Evolutionary conservation across 2,329 filamentous ascomycete species (phyloP).

Genomic region (Bipolaris sorokiniana): DNA sequence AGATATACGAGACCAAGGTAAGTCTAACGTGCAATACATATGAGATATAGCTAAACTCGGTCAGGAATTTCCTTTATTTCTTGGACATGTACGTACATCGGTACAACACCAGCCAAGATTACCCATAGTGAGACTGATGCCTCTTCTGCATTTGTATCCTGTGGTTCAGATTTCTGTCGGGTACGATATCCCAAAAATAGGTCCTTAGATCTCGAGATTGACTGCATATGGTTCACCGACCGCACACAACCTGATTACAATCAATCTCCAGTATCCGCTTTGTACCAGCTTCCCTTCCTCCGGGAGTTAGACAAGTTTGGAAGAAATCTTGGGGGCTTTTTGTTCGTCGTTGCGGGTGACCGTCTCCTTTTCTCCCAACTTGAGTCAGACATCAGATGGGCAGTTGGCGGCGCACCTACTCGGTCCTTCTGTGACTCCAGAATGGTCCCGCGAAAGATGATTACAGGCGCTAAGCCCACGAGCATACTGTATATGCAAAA

Average conservation of each 20-base stretch:
- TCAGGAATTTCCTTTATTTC: conserved; percentile 4
- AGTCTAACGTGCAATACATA: conserved; percentile 3
- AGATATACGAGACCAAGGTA: conserved; percentile 8
- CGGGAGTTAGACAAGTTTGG: conserved; percentile 42
- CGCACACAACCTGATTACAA: conserved; percentile 33
- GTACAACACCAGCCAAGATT: conserved; percentile 36
- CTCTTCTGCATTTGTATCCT: conserved; percentile 46
- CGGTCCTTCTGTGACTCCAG: conserved; percentile 14
- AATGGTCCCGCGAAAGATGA: conserved; percentile 36
- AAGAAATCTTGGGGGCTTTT: conserved; percentile 50
- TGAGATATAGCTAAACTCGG: not conserved
- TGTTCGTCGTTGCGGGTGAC: conserved; percentile 57
- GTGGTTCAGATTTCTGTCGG: conserved; percentile 48
- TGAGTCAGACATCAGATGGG: conserved; percentile 44
- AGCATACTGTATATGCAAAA: conserved; percentile 53
- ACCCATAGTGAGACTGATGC: conserved; percentile 29
- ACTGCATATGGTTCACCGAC: conserved; percentile 49
- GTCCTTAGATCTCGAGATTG: conserved; percentile 27
- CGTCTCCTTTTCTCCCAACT: conserved; percentile 57
- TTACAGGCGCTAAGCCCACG: conserved; percentile 35
- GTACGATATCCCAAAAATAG: conserved; percentile 28
- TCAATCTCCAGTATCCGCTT: conserved; percentile 41
- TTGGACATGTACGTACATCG: conserved; percentile 31
- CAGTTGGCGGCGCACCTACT: conserved; percentile 3
- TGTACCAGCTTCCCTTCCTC: conserved; percentile 38